Evolutionary conservation across 176 grass and related monocot genomes (phyloP).

Genomic region (Echinochloa phyllopogon): DNA sequence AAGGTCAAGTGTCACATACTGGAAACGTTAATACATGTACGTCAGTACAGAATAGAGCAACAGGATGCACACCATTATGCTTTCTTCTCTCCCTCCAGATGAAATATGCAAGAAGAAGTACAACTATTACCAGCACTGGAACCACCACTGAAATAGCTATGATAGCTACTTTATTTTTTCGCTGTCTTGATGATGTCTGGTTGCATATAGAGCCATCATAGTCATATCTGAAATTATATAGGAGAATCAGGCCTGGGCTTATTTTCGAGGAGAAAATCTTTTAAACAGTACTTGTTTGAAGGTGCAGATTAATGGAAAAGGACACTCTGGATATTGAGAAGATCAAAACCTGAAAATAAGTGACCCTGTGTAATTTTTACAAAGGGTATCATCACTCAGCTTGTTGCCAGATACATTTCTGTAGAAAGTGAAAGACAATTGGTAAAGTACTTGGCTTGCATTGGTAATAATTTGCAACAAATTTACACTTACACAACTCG

Average conservation of each 20-base stretch:
- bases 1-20: background rate
- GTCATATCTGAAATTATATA: slow-evolving; percentile 6
- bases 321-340: background rate
- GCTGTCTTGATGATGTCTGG: background rate
- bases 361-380: background rate
- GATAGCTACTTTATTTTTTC: background rate
- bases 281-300: background rate
- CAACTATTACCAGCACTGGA: background rate
- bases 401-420: slow-evolving; percentile 56
- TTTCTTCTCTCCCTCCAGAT: background rate
- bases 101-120: background rate
- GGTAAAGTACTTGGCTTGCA: background rate
- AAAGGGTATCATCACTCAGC: background rate
- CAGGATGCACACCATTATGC: background rate
- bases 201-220: background rate
- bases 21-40: background rate
- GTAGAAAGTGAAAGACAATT: background rate
- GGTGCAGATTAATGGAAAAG: background rate
- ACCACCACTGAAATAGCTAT: slow-evolving; percentile 19
- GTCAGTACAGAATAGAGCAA: background rate
- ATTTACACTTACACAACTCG: slow-evolving; percentile 7
- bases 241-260: background rate
- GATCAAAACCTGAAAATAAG: slow-evolving; percentile 8
- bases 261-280: background rate
- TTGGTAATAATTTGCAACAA: background rate